Evolutionary conservation across 495 filamentous ascomycete species (phyloP).

Genomic region (Physcia stellaris): DNA sequence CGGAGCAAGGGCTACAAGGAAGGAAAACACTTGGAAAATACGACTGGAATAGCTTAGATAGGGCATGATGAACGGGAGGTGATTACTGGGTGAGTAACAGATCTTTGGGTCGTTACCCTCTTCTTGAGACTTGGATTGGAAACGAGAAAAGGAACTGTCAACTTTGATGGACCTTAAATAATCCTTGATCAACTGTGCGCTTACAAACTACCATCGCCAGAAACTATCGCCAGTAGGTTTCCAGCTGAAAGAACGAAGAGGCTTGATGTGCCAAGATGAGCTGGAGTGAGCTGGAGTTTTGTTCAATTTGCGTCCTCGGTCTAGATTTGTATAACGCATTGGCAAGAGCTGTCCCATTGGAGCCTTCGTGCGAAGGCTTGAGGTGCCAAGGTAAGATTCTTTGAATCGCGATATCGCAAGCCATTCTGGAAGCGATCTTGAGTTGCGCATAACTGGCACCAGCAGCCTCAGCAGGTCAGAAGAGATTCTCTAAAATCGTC

Average conservation of each 20-base stretch:
- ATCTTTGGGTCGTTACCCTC: neutral
- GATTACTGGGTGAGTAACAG: neutral
- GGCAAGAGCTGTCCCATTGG: neutral
- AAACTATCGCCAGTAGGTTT: neutral
- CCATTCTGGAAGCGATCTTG: neutral
- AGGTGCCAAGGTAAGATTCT: neutral
- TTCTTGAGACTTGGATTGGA: neutral
- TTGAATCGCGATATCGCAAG: neutral
- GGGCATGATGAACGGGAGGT: neutral
- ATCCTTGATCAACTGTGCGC: neutral
- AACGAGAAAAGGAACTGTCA: neutral
- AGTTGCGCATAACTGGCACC: neutral
- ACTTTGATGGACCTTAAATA: neutral
- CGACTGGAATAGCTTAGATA: neutral
- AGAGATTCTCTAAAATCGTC: too few species aligned
- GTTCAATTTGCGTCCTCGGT: neutral
- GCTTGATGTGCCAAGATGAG: neutral
- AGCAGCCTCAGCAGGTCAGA: too few species aligned
- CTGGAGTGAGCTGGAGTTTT: neutral
- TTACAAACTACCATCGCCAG: neutral
- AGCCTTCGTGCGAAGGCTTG: neutral
- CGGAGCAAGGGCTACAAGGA: neutral
- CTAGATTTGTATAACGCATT: neutral
- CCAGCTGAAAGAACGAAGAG: neutral
- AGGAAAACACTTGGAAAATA: neutral